phyloP scores from a whole-genome alignment of 1,139 yeast genomes.

The Magnusiomyces suaveolens region DNA sequence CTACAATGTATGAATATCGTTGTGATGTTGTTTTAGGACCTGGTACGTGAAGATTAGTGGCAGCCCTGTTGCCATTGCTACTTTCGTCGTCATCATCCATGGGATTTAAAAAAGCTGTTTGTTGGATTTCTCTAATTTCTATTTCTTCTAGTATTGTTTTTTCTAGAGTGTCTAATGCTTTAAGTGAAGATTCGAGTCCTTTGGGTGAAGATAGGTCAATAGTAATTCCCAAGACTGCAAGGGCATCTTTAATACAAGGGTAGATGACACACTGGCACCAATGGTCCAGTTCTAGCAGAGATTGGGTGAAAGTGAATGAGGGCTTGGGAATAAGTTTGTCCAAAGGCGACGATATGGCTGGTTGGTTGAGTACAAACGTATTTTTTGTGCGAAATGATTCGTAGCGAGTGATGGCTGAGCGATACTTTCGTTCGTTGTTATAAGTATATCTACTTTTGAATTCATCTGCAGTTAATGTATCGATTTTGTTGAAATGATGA shows the following conservation, averaged over 20 bases:
- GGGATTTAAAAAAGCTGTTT: not conserved
- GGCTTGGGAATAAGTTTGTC: conserved; percentile 3
- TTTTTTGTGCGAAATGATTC: not conserved
- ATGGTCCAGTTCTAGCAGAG: conserved; percentile 7
- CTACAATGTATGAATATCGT: not conserved
- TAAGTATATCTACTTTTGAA: conserved; percentile 1
- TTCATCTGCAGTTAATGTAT: not conserved
- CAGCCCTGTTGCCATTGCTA: not conserved
- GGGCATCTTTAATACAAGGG: not conserved
- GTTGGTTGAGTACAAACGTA: conserved; percentile 2
- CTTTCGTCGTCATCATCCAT: not conserved
- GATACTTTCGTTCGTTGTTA: not conserved
- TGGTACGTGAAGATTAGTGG: not conserved
- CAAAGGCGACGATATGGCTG: not conserved
- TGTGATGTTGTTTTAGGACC: not conserved
- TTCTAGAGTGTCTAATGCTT: not conserved
- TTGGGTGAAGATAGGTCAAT: not conserved
- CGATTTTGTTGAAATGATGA: not conserved
- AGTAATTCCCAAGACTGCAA: not conserved
- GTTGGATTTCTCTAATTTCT: not conserved
- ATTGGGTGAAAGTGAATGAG: conserved; percentile 1
- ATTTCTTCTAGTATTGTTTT: not conserved
- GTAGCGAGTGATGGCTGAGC: not conserved
- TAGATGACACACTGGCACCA: conserved; percentile 1
- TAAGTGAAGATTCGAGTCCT: not conserved